phyloP scores from a whole-genome alignment of 2,329 filamentous ascomycete species.

The Cordyceps farinosa region DNA sequence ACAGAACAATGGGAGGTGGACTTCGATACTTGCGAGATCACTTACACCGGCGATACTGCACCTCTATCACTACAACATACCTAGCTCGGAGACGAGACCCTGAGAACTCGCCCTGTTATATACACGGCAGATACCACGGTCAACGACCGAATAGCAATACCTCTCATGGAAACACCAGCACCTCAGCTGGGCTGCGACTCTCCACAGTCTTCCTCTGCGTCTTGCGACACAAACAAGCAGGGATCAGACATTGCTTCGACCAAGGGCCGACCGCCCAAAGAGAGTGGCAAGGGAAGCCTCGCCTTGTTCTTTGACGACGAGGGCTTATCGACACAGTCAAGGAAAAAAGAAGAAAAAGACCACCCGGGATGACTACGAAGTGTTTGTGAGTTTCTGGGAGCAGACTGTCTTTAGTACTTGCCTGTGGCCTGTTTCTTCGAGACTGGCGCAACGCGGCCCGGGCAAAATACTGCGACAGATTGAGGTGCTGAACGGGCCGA shows the following conservation, averaged over 20 bases:
- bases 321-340: background rate
- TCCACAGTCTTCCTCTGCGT: too few relatives aligned
- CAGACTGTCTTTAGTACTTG: background rate
- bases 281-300: background rate
- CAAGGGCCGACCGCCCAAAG: background rate
- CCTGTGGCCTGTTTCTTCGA: background rate
- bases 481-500: background rate
- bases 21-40: background rate
- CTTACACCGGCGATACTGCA: too few relatives aligned
- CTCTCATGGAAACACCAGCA: too few relatives aligned
- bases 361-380: background rate
- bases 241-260: too few relatives aligned
- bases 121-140: too few relatives aligned
- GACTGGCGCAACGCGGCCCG: background rate
- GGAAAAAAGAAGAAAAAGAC: background rate
- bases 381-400: background rate
- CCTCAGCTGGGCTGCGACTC: too few relatives aligned
- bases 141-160: too few relatives aligned
- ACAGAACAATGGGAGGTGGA: background rate
- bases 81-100: too few relatives aligned
- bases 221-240: too few relatives aligned
- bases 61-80: too few relatives aligned
- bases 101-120: too few relatives aligned
- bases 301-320: background rate
- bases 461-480: background rate